Percentiles rank a stretch among this genome's conserved stretches.
Evolutionary conservation across 1,139 yeast genomes (phyloP).

Genomic region (Kodamaea plutei): DNA sequence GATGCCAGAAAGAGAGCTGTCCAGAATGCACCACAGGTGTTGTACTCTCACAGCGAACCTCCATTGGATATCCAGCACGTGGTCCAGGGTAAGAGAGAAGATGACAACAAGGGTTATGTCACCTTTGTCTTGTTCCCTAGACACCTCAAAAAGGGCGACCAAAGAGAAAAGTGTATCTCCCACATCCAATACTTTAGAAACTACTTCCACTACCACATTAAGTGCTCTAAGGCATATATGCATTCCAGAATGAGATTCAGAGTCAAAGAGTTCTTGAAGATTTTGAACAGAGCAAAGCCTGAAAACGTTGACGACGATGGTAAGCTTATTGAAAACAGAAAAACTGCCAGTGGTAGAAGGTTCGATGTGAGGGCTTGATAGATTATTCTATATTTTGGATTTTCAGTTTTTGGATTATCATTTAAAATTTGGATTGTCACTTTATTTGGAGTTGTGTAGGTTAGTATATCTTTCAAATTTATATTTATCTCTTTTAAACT

Average conservation of each 20-base stretch:
- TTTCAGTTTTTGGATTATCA: no score
- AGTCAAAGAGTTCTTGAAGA: slow-evolving; percentile 89
- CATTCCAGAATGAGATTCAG: slow-evolving; percentile 98
- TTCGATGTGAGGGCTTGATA: slow-evolving; percentile 35
- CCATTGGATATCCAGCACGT: slow-evolving; percentile 72
- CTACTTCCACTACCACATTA: slow-evolving; percentile 96
- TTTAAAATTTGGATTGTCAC: no score
- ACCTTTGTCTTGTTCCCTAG: slow-evolving; percentile 77
- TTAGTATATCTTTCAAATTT: no score
- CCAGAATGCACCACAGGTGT: slow-evolving; percentile 97
- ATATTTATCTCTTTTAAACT: no score
- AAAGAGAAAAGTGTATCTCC: slow-evolving; percentile 79
- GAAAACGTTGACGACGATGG: slow-evolving; percentile 76
- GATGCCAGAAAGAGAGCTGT: slow-evolving; percentile 95
- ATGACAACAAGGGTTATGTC: slow-evolving; percentile 65
- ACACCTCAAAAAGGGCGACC: slow-evolving; percentile 65
- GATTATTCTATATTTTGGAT: no score
- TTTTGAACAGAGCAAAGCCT: slow-evolving; percentile 94
- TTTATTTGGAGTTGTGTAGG: no score
- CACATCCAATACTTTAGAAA: slow-evolving; percentile 91
- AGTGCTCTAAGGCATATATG: slow-evolving; percentile 96
- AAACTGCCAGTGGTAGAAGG: slow-evolving; percentile 82
- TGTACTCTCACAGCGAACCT: slow-evolving; percentile 85
- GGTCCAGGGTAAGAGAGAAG: slow-evolving; percentile 37
- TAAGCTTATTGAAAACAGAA: slow-evolving; percentile 56